These are phyloP conservation scores for Aspergillus carlsbadensis DNA, from an alignment of 495 filamentous ascomycete species.

Conservation along the genomic window DNA sequence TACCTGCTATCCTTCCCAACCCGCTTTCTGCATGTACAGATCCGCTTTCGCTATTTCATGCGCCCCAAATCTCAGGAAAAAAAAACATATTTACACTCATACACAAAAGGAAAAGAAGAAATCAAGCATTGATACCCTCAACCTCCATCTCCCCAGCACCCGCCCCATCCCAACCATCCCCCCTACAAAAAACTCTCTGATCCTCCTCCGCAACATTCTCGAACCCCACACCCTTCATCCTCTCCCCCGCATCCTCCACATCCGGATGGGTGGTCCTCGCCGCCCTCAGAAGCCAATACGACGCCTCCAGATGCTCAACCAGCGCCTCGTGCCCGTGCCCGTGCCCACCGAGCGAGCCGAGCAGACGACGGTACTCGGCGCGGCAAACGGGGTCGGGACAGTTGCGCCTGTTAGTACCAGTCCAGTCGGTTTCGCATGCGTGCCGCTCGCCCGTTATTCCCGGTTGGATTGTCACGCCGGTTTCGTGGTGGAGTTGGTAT, in stretches of 20 bases:
- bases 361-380: slow-evolving; percentile 18
- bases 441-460: slow-evolving; percentile 24
- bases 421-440: slow-evolving; percentile 39
- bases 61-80: too few species aligned
- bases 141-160: slow-evolving; percentile 33
- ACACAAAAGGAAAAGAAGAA: neutral
- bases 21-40: neutral
- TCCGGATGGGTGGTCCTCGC: slow-evolving; percentile 38
- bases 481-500: slow-evolving; percentile 29
- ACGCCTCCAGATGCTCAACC: slow-evolving; percentile 29
- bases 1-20: too few species aligned
- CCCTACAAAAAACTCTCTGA: slow-evolving; percentile 29
- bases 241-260: slow-evolving; percentile 20
- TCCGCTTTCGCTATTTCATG: neutral
- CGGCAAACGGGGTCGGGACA: slow-evolving; percentile 28
- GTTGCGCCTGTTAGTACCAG: slow-evolving; percentile 23
- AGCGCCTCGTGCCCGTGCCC: slow-evolving; percentile 16
- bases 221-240: slow-evolving; percentile 38
- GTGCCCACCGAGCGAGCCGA: slow-evolving; percentile 12
- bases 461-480: slow-evolving; percentile 14
- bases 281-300: slow-evolving; percentile 42
- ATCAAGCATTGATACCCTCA: slow-evolving; percentile 24
- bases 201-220: slow-evolving; percentile 21
- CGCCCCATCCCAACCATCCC: slow-evolving; percentile 37
- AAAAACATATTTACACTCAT: too few species aligned